Conservation (phyloP, 2,329 filamentous ascomycete species). For the Hymenoscyphus infarciens region DNA sequence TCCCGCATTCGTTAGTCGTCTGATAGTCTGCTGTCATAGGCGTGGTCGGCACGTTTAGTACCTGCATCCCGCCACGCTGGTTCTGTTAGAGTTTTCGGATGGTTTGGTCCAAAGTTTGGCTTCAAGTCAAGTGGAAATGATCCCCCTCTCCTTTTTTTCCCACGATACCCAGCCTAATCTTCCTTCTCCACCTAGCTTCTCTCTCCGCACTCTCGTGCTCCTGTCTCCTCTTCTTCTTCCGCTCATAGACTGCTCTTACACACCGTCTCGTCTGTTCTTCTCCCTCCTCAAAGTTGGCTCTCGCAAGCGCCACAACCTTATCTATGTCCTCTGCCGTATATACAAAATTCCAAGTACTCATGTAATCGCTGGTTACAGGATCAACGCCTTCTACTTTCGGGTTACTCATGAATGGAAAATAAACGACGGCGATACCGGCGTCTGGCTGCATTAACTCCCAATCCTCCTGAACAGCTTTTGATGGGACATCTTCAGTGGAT, state of each 20-base stretch:
- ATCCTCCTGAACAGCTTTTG: conserved; percentile 52
- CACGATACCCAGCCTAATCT: conserved; percentile 48
- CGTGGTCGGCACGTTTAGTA: too few relatives aligned
- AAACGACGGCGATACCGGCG: conserved; percentile 84
- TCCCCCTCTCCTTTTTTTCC: conserved; percentile 60
- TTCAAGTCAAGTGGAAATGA: conserved; percentile 56
- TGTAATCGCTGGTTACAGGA: conserved; percentile 76
- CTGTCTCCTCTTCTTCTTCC: conserved; percentile 71
- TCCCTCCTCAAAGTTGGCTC: conserved; percentile 83
- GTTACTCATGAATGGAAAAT: conserved; percentile 86
- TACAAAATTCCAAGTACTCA: conserved; percentile 97
- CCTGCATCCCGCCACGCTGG: neutral
- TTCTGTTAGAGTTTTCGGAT: neutral
- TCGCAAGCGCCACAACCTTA: conserved; percentile 73
- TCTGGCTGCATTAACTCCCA: conserved; percentile 71
- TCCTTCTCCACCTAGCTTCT: conserved; percentile 43
- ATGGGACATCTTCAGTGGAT: conserved; percentile 48
- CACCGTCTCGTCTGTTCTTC: conserved; percentile 73
- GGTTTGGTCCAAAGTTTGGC: neutral
- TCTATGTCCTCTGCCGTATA: conserved; percentile 92
- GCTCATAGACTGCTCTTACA: conserved; percentile 85
- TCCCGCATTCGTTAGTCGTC: neutral
- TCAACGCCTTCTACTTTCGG: conserved; percentile 76
- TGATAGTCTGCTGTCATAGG: neutral
- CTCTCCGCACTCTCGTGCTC: conserved; percentile 44